Conservation (phyloP, 2,329 filamentous ascomycete species). For the Pseudopyrenochaeta lycopersici region DNA sequence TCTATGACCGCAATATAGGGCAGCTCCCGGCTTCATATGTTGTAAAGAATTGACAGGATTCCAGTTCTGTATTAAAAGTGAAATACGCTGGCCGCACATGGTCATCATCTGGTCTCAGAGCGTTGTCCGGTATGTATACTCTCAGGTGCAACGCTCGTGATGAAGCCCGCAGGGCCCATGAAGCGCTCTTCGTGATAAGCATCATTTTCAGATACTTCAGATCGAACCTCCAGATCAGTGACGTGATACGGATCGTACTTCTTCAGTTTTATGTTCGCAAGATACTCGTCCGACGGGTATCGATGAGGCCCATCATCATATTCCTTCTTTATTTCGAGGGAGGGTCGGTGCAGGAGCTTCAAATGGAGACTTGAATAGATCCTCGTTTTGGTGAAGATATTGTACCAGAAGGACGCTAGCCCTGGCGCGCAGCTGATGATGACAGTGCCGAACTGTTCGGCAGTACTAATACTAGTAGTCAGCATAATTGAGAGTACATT, state of each 20-base stretch:
- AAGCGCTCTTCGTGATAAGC: not conserved
- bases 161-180: not conserved
- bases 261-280: not conserved
- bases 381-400: conserved; percentile 5
- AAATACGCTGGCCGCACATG: too few relatives aligned
- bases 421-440: conserved; percentile 11
- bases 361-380: not conserved
- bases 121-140: too few relatives aligned
- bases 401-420: conserved; percentile 11
- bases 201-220: not conserved
- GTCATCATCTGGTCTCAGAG: too few relatives aligned
- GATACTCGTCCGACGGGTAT: not conserved
- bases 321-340: not conserved
- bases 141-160: too few relatives aligned
- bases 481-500: not conserved
- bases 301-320: not conserved
- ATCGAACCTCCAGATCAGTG: not conserved
- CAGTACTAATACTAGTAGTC: not conserved
- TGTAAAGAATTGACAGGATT: too few relatives aligned
- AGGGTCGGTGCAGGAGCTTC: not conserved
- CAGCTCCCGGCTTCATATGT: too few relatives aligned
- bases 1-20: too few relatives aligned
- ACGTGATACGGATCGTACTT: not conserved
- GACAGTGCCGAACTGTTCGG: conserved; percentile 14
- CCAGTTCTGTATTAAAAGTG: too few relatives aligned